A percentile compares a stretch with the other conserved stretches of the same genome.
Evolutionary conservation across 208 protist genomes (phyloP).

Genomic region (Acanthamoeba triangularis): DNA sequence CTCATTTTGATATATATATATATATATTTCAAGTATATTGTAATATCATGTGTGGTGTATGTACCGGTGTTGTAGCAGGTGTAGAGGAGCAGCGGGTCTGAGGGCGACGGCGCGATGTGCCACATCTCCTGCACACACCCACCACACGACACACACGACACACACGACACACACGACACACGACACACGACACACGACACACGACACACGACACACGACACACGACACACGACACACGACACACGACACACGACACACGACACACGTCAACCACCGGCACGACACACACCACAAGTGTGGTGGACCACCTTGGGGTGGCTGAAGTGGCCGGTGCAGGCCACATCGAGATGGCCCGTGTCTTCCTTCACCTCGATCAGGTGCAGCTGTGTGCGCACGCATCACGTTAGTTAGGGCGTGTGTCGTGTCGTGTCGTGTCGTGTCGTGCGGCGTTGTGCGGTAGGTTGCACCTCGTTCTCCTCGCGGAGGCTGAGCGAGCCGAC

Average conservation of each 20-base stretch:
- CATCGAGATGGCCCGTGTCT: conserved; percentile 7
- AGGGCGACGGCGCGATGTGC: conserved; percentile 43
- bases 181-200: too few species aligned
- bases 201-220: too few species aligned
- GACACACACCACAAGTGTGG: too few species aligned
- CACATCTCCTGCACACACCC: not conserved
- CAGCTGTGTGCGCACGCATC: not conserved
- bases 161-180: not conserved
- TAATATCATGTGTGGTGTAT: not conserved
- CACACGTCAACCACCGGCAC: too few species aligned
- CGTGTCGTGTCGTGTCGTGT: too few species aligned
- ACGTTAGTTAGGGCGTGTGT: not conserved
- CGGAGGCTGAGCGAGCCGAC: conserved; percentile 28
- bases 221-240: too few species aligned
- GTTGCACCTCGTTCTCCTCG: conserved; percentile 69
- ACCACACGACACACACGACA: not conserved
- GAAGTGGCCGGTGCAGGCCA: conserved; percentile 11
- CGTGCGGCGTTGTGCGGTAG: not conserved
- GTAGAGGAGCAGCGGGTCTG: conserved; percentile 45
- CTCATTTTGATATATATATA: too few species aligned
- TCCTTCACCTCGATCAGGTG: conserved; percentile 52
- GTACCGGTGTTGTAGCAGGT: conserved; percentile 64
- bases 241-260: too few species aligned
- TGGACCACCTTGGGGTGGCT: not conserved
- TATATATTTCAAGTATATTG: too few species aligned